Evolutionary conservation across 441 rosid species (phyloP).

Genomic region (Arabidopsis lyrata): DNA sequence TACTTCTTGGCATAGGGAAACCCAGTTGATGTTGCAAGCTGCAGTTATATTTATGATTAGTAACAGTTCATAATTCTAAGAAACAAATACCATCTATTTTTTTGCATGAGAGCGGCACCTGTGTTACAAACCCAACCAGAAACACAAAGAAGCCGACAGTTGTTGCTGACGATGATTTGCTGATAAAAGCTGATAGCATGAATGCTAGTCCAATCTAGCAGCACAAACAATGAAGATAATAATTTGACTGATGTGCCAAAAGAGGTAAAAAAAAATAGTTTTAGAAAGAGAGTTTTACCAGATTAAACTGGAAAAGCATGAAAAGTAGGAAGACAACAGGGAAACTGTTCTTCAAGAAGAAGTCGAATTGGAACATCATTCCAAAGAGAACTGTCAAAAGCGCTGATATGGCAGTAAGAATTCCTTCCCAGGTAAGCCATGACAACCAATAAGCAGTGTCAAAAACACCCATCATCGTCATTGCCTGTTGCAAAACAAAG

Average conservation of each 20-base stretch:
- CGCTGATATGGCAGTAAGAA: slow-evolving; percentile 67
- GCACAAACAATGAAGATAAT: slow-evolving; percentile 20
- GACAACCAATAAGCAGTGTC: slow-evolving; percentile 95
- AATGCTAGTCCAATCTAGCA: slow-evolving; percentile 82
- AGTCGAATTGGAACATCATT: slow-evolving; percentile 87
- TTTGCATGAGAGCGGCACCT: slow-evolving; percentile 52
- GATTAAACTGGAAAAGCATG: slow-evolving; percentile 84
- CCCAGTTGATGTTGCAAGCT: slow-evolving; percentile 63
- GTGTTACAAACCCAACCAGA: slow-evolving; percentile 82
- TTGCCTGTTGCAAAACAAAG: slow-evolving; percentile 57
- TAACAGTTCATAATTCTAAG: slow-evolving; percentile 23
- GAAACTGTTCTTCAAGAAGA: slow-evolving; percentile 87
- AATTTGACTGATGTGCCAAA: slow-evolving; percentile 16
- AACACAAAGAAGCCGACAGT: slow-evolving; percentile 84
- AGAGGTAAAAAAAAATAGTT: background rate
- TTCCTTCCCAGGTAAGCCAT: slow-evolving; percentile 93
- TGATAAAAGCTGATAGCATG: slow-evolving; percentile 78
- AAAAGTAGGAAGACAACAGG: slow-evolving; percentile 70
- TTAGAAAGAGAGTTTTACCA: slow-evolving; percentile 54
- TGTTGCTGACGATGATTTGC: slow-evolving; percentile 85
- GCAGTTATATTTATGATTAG: slow-evolving; percentile 41
- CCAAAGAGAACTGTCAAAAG: slow-evolving; percentile 82
- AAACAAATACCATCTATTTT: slow-evolving; percentile 25
- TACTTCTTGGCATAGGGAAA: slow-evolving; percentile 59
- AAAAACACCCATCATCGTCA: slow-evolving; percentile 90